A percentile compares a stretch with the other conserved stretches of the same genome.
These are phyloP conservation scores for Pseudogymnoascus sp. DNA, from an alignment of 2,329 filamentous ascomycete species.

Conservation along the genomic window DNA sequence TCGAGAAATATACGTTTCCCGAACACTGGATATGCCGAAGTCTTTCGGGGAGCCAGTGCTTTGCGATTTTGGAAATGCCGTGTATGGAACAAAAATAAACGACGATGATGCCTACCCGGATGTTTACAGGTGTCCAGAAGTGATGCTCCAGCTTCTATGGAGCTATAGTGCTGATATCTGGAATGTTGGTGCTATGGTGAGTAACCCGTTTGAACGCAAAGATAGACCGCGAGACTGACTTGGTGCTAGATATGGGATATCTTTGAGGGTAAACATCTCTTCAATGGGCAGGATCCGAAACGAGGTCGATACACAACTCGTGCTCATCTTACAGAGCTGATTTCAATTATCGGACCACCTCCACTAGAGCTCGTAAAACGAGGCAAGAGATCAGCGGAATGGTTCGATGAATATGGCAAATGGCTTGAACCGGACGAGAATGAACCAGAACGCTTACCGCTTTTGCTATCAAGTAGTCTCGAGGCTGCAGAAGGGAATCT, in stretches of 20 bases:
- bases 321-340: slow-evolving; percentile 17
- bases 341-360: slow-evolving; percentile 17
- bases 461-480: slow-evolving; percentile 15
- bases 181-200: slow-evolving; percentile 20
- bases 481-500: slow-evolving; percentile 14
- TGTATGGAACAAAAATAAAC: slow-evolving; percentile 30
- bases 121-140: slow-evolving; percentile 35
- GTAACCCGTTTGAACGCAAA: slow-evolving; percentile 6
- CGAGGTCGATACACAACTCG: slow-evolving; percentile 13
- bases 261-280: slow-evolving; percentile 17
- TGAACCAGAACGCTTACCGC: slow-evolving; percentile 14
- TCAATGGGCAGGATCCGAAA: slow-evolving; percentile 14
- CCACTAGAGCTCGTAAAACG: slow-evolving; percentile 13
- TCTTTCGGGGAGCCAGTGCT: slow-evolving; percentile 30
- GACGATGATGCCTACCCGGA: slow-evolving; percentile 31
- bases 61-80: slow-evolving; percentile 41
- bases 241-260: slow-evolving; percentile 16
- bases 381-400: slow-evolving; percentile 13
- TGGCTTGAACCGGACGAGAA: slow-evolving; percentile 15
- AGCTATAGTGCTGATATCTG: slow-evolving; percentile 21
- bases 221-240: slow-evolving; percentile 6
- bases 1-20: slow-evolving; percentile 36
- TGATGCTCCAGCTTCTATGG: slow-evolving; percentile 32
- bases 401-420: slow-evolving; percentile 14
- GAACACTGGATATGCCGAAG: slow-evolving; percentile 29